A percentile compares a stretch with the other conserved stretches of the same genome.
Conservation (phyloP, 768 basidiomycete genomes). For the Favolaschia claudopus region DNA sequence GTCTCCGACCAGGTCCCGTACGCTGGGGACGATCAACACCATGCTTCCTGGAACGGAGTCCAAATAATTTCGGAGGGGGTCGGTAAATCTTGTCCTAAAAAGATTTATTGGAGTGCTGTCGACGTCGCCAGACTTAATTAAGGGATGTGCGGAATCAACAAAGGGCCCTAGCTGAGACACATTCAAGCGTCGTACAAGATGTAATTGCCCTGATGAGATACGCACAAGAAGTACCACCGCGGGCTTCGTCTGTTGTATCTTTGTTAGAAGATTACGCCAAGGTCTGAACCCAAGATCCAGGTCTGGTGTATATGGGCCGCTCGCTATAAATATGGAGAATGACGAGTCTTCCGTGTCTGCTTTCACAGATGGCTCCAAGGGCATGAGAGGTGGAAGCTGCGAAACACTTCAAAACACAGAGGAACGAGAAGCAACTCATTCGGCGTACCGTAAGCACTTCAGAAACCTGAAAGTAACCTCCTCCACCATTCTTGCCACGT, state of each 20-base stretch:
- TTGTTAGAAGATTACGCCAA: slow-evolving; percentile 68
- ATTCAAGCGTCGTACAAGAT: not conserved
- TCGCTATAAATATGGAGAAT: slow-evolving; percentile 74
- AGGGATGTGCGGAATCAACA: slow-evolving; percentile 78
- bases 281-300: slow-evolving; percentile 78
- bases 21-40: slow-evolving; percentile 82
- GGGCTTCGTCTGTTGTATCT: slow-evolving; percentile 71
- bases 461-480: slow-evolving; percentile 82
- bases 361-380: slow-evolving; percentile 43
- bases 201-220: not conserved
- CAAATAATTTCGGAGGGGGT: slow-evolving; percentile 64
- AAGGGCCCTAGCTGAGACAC: slow-evolving; percentile 85
- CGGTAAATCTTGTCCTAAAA: slow-evolving; percentile 71
- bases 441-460: slow-evolving; percentile 80
- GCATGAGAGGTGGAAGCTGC: slow-evolving; percentile 70
- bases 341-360: slow-evolving; percentile 48
- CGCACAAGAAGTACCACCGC: slow-evolving; percentile 80
- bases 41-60: slow-evolving; percentile 70
- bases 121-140: slow-evolving; percentile 77
- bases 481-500: slow-evolving; percentile 91
- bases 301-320: slow-evolving; percentile 89
- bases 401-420: not conserved
- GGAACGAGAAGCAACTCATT: not conserved
- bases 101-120: slow-evolving; percentile 69
- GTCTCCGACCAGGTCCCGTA: slow-evolving; percentile 79